Evolutionary conservation across 1,139 yeast genomes (phyloP), one percentile per base, ranked within the genome.

Genomic region (Taphrina populina): DNA sequence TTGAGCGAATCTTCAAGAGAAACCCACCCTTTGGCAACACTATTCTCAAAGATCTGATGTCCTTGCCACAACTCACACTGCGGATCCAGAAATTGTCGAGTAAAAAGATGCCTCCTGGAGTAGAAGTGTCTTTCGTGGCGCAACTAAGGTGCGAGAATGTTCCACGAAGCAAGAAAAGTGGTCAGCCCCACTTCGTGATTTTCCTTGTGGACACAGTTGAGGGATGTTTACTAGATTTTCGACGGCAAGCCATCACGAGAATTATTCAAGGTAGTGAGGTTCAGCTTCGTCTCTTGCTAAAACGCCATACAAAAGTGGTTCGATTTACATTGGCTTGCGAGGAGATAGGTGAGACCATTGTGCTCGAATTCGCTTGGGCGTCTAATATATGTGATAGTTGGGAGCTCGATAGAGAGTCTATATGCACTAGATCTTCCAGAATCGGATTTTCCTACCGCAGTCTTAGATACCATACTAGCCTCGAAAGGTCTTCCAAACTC

Each of bases 1-100:
- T 77, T 24, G 79, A 76, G 56, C 69, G 69, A 52, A 70, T 67
- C 57, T 59, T 75, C 17, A 74, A 74, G 0, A 58, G 73, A 26
- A 70, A 68, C 53, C 70, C 73, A 0, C 78, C 78, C 0, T 66
- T 65, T 1, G 77, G 77, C 0, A 58, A 54, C 8, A 72, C 67
- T 49, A 64, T 74, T 6, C 62, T 64, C 30, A 64, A 62, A 8
- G 71, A 68, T 37, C 49, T 72, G 2, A 52, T 59, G 0, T 41
- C 61, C 1, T 52, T 74, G 10, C 78, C 79, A 0, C 59, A 59
- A 11, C 52, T 74, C n/a, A 37, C 24, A 23, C 15, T 57, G 37
- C 21, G 32, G 8, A 21, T 21, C 21, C 29, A 30, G 10, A 19
- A 13, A 26, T 52, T 62, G 6, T 53, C 47, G 4, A 17, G 29